Conservation (phyloP, 495 filamentous ascomycete genomes). For the Melanomma pulvis-pyrius region DNA sequence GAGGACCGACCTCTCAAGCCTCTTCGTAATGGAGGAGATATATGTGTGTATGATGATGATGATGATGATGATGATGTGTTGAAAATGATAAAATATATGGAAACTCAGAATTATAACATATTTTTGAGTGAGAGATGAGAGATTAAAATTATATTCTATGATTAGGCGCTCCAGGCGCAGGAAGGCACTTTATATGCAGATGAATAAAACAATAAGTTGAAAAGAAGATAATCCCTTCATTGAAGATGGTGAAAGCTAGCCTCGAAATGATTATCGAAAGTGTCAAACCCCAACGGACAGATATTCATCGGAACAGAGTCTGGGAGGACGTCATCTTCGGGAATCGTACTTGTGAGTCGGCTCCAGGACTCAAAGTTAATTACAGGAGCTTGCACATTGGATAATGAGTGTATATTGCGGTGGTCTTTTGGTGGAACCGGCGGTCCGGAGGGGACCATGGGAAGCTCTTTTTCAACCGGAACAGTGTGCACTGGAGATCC, state of each 20-base stretch:
- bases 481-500: not conserved
- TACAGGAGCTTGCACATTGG: not conserved
- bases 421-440: slow-evolving; percentile 8
- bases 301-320: not conserved
- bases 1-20: no score
- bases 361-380: not conserved
- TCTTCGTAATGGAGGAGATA: no score
- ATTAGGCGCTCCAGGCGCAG: not conserved
- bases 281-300: no score
- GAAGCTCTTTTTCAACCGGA: not conserved
- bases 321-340: not conserved
- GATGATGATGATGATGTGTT: no score
- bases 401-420: not conserved
- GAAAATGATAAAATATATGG: no score
- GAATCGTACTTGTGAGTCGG: not conserved
- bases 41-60: no score
- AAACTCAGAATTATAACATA: no score
- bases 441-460: not conserved
- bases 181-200: not conserved
- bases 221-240: not conserved
- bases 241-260: not conserved
- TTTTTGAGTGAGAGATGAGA: no score
- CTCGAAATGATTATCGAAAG: not conserved
- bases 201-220: not conserved
- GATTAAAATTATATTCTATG: slow-evolving; percentile 1